Base-by-base conservation (phyloP, 306 rosid species). In the Citrullus colocynthis region DNA sequence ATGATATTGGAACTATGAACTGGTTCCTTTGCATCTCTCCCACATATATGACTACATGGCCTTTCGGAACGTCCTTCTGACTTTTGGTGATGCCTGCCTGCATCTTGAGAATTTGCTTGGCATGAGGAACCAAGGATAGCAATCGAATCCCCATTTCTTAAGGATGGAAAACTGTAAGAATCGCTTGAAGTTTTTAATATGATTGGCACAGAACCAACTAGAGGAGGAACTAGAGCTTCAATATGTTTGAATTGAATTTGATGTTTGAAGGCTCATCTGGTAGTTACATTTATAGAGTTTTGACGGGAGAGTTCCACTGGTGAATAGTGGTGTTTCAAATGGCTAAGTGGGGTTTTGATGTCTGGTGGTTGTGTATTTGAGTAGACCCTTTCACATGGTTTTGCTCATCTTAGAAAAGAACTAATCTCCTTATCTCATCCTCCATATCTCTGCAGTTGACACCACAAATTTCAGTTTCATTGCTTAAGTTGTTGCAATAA, bases 1-100 rank as follows among this genome's bases (percentile, higher is more conserved):
- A 62, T 55, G 88, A 85, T 8, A 85, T 74, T 6, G 63, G 63
- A 74, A 74, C 78, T 48, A 74, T 49, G 7, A 74, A 74, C 10
- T 63, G 20, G 21, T 70, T 74, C 62, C 78, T 32, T 52, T 74
- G 78, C 32, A 54, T 74, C 78, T 74, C 78, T 74, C 63, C 63
- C 16, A 74, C 78, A 32, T 74, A 74, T 6, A 74, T 62, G 1
- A 63, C 78, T 1, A 74, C 30, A 16, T 74, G 78, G 9, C 78
- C 78, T 52, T 74, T 74, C 45, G 76, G 76, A 6, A 70, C 76
- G 15, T 70, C 21, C 58, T 21, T 11, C 57, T 70, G 41, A 16
- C 9, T 70, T 70, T 70, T 70, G 56, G 57, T 70, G 56, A 70
- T 11, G 14, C 75, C 32, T 44, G 57, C 6, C 37, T 70, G 75